Percentiles rank a stretch among this genome's conserved stretches.
Conservation (phyloP, 805 yeast genomes). For the Yarrowia porcina region DNA sequence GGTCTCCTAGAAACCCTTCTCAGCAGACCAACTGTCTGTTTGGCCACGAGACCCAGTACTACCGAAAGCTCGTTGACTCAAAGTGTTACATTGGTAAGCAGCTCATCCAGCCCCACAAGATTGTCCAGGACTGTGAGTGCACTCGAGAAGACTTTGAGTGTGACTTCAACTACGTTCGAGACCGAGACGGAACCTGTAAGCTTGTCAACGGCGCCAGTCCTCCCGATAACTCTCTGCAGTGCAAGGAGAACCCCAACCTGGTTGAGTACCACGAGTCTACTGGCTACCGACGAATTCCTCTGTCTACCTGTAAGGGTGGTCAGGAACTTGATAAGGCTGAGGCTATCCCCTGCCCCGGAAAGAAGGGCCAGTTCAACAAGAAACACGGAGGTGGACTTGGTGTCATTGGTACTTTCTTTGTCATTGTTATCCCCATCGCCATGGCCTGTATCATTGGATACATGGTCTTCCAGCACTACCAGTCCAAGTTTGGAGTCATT, state of each 20-base stretch:
- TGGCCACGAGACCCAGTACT: constrained; percentile 64
- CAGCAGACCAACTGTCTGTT: constrained; percentile 53
- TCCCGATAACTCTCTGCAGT: constrained; percentile 58
- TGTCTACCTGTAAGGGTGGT: constrained; percentile 85
- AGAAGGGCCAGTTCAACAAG: constrained; percentile 56
- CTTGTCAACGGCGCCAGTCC: constrained; percentile 73
- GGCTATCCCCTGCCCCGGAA: constrained; percentile 84
- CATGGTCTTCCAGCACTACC: constrained; percentile 77
- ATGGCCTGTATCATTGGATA: constrained; percentile 54
- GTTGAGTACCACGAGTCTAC: constrained; percentile 82
- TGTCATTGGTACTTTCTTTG: constrained; percentile 43
- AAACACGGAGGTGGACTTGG: constrained; percentile 55
- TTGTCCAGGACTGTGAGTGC: constrained; percentile 71
- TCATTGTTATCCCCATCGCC: constrained; percentile 56
- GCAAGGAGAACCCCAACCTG: constrained; percentile 51
- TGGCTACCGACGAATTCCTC: constrained; percentile 83
- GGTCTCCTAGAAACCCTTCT: constrained; percentile 59
- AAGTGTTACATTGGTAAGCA: constrained; percentile 55
- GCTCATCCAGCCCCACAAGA: constrained; percentile 49
- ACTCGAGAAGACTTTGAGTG: constrained; percentile 88
- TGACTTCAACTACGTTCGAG: constrained; percentile 76
- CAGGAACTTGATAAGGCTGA: constrained; percentile 61
- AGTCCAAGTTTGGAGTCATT: constrained; percentile 81
- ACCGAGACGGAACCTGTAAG: constrained; percentile 78
- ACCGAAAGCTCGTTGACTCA: constrained; percentile 55